A percentile compares a stretch with the other conserved stretches of the same genome.
Conservation (phyloP, 2,329 filamentous ascomycete genomes). For the Calonectria ilicicola region DNA sequence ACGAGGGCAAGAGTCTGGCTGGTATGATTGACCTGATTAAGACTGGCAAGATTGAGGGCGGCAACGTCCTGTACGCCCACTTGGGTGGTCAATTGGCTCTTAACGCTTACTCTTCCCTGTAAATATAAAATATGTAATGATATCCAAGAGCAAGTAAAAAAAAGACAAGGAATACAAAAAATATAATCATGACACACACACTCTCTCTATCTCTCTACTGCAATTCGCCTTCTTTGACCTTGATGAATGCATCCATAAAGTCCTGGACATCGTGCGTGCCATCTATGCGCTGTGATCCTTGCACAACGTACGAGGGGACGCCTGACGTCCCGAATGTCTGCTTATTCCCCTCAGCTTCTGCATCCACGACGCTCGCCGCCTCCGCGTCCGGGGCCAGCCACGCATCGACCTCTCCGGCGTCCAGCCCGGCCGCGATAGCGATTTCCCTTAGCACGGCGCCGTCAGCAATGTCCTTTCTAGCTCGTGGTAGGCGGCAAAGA, state of each 20-base stretch:
- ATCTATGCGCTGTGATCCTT: constrained; percentile 23
- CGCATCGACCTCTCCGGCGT: constrained; percentile 22
- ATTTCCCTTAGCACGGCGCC: constrained; percentile 35
- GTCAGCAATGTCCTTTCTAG: constrained; percentile 45
- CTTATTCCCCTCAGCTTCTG: constrained; percentile 21
- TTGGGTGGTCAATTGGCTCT: constrained; percentile 77
- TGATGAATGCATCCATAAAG: constrained; percentile 35
- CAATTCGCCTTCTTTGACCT: constrained; percentile 23
- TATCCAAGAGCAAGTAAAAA: neutral
- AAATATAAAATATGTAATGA: neutral
- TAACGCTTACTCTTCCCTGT: constrained; percentile 70
- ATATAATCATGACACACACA: neutral
- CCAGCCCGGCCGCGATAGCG: constrained; percentile 36
- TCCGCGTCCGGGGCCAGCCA: constrained; percentile 21
- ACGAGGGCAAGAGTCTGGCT: constrained; percentile 81
- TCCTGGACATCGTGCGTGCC: constrained; percentile 26
- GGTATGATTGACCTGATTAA: constrained; percentile 77
- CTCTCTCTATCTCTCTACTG: neutral
- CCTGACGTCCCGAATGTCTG: constrained; percentile 16
- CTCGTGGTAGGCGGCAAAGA: constrained; percentile 47
- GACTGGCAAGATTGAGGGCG: constrained; percentile 70
- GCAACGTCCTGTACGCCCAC: constrained; percentile 80
- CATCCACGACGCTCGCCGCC: constrained; percentile 21
- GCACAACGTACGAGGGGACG: constrained; percentile 33
- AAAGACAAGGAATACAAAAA: neutral